Conservation (phyloP, 2,329 filamentous ascomycete species). For the Sclerotiophoma versabilis region DNA sequence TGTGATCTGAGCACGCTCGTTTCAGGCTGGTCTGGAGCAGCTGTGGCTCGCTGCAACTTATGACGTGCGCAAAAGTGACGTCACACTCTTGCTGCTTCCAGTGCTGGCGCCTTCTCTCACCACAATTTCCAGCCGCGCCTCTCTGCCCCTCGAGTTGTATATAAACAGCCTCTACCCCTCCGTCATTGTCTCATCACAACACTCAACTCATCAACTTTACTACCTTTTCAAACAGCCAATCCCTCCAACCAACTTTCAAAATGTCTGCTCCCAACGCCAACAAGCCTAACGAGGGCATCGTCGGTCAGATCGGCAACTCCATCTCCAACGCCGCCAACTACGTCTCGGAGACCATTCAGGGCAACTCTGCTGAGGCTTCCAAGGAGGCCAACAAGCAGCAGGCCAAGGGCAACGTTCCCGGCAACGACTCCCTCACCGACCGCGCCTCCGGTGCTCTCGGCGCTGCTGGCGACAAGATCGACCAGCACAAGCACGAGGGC, state of each 20-base stretch:
- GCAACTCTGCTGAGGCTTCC: conserved; percentile 62
- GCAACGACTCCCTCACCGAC: conserved; percentile 49
- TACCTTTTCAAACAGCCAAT: conserved; percentile 17
- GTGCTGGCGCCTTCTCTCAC: conserved; percentile 15
- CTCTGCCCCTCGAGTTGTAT: conserved; percentile 17
- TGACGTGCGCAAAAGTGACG: conserved; percentile 14
- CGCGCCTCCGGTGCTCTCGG: conserved; percentile 63
- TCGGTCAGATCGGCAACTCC: conserved; percentile 51
- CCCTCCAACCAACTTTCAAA: conserved; percentile 30
- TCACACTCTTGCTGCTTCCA: conserved; percentile 12
- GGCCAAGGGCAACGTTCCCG: conserved; percentile 65
- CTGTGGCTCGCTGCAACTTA: conserved; percentile 13
- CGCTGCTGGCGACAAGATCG: conserved; percentile 60
- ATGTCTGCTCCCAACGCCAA: conserved; percentile 56
- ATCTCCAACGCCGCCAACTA: conserved; percentile 69
- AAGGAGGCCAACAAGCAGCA: conserved; percentile 73
- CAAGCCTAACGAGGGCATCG: conserved; percentile 54
- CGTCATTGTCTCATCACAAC: conserved; percentile 23
- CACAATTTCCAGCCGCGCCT: conserved; percentile 4
- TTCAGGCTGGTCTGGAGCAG: conserved; percentile 18
- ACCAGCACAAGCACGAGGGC: conserved; percentile 60
- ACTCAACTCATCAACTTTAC: conserved; percentile 22
- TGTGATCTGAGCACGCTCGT: conserved; percentile 16
- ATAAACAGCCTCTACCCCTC: conserved; percentile 23
- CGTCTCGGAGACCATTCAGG: conserved; percentile 69